A percentile compares a stretch with the other conserved stretches of the same genome.
Evolutionary conservation across 2,329 filamentous ascomycete species (phyloP).

Genomic region (Ophiostoma quercus): DNA sequence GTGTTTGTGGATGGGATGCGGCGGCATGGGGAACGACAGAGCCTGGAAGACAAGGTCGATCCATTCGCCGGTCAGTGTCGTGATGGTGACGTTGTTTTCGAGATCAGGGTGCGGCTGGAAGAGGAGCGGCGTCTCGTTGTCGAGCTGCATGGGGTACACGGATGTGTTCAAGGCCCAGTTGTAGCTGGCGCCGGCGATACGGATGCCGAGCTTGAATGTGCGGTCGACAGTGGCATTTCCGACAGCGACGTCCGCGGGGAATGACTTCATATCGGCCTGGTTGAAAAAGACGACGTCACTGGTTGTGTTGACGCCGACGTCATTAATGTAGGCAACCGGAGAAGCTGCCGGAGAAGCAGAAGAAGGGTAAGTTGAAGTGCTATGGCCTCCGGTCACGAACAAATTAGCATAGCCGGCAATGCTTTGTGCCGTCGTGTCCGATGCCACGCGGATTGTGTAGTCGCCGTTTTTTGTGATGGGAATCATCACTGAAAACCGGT

Average conservation of each 20-base stretch:
- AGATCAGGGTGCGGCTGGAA: constrained; percentile 38
- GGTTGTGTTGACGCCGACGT: constrained; percentile 43
- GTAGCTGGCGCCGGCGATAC: constrained; percentile 41
- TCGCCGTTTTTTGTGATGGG: constrained; percentile 41
- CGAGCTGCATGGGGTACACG: constrained; percentile 38
- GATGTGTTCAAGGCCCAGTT: constrained; percentile 50
- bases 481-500: constrained; percentile 48
- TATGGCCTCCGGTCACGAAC: constrained; percentile 32
- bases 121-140: constrained; percentile 41
- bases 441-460: constrained; percentile 52
- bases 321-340: constrained; percentile 38
- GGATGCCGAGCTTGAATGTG: constrained; percentile 43
- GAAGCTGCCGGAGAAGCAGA: background rate
- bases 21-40: constrained; percentile 43
- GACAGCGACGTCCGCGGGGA: constrained; percentile 43
- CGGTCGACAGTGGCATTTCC: constrained; percentile 37
- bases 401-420: constrained; percentile 50
- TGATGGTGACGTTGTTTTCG: constrained; percentile 45
- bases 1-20: constrained; percentile 62
- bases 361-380: background rate
- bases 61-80: constrained; percentile 46
- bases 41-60: constrained; percentile 51
- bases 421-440: constrained; percentile 48
- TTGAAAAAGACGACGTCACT: constrained; percentile 42
- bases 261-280: constrained; percentile 42